A percentile compares a stretch with the other conserved stretches of the same genome.
phyloP scores from a whole-genome alignment of 139 green algal species.

The Tetraselmis striata region DNA sequence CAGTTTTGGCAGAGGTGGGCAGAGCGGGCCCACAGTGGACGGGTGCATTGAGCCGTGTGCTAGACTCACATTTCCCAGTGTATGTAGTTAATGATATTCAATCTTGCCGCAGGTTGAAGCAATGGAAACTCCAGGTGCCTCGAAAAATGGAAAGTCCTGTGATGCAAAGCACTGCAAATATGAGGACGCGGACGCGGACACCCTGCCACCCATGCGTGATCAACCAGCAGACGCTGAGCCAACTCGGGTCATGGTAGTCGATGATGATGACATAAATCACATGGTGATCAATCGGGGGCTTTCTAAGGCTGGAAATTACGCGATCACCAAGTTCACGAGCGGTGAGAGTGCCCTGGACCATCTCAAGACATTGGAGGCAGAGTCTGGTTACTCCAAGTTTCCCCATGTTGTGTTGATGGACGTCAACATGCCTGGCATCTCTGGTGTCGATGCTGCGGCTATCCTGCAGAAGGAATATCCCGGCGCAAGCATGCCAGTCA shows the following conservation, averaged over 20 bases:
- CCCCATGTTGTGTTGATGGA: neutral
- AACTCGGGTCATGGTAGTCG: neutral
- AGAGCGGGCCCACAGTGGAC: neutral
- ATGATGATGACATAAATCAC: neutral
- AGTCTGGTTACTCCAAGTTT: neutral
- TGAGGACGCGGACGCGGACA: neutral
- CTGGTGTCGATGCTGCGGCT: neutral
- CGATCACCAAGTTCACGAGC: neutral
- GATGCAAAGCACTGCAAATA: too few species aligned
- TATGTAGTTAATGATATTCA: neutral
- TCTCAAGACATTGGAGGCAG: neutral
- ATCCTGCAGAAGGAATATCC: neutral
- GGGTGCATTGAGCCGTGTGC: neutral
- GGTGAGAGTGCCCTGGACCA: neutral
- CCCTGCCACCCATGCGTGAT: neutral
- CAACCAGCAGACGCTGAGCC: neutral
- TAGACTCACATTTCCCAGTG: neutral
- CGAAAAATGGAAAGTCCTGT: too few species aligned
- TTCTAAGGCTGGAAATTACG: neutral
- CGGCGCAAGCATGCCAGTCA: neutral
- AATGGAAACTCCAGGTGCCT: neutral
- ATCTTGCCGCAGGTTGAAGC: too few species aligned
- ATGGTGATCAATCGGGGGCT: neutral
- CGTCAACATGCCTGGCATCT: neutral
- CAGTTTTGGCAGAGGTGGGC: neutral